These are phyloP conservation scores for Starmera pachycereana DNA, from an alignment of 805 yeast genomes.

Conservation along the genomic window DNA sequence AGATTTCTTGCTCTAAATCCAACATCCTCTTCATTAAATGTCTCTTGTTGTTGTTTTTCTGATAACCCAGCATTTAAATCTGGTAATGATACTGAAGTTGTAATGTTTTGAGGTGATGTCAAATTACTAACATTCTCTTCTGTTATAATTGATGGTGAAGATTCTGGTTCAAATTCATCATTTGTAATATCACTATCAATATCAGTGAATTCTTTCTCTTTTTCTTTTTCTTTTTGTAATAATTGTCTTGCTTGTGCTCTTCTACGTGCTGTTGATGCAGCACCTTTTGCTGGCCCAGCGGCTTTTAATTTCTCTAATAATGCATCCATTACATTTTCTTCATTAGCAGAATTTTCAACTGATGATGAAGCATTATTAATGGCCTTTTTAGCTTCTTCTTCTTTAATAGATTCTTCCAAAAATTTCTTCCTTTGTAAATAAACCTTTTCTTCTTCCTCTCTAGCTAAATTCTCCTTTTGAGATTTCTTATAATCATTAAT, in stretches of 20 bases:
- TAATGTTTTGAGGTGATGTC: no score
- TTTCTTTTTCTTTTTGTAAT: conserved; percentile 16
- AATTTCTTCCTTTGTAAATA: conserved; percentile 54
- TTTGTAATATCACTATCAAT: conserved; percentile 4
- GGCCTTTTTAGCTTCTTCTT: conserved; percentile 18
- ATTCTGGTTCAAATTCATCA: background rate
- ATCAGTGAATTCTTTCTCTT: conserved; percentile 10
- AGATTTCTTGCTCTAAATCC: conserved; percentile 54
- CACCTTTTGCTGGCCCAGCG: conserved; percentile 70
- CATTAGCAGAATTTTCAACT: conserved; percentile 9
- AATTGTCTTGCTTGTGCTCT: conserved; percentile 62
- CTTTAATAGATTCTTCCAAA: conserved; percentile 28
- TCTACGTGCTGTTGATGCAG: conserved; percentile 70
- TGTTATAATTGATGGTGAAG: no score
- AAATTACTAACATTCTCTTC: conserved; percentile 3
- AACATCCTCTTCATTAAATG: conserved; percentile 28
- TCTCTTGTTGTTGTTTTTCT: conserved; percentile 6
- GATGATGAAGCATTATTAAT: conserved; percentile 19
- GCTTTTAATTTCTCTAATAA: conserved; percentile 79
- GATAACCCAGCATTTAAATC: no score
- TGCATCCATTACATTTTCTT: conserved; percentile 66
- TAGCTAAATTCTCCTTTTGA: conserved; percentile 51
- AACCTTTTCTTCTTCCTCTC: conserved; percentile 58
- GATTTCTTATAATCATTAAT: conserved; percentile 52
- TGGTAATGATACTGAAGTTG: no score